Percentiles rank a stretch among this genome's conserved stretches.
Conservation (phyloP, 2,329 filamentous ascomycete species). For the Aspergillus sp. region DNA sequence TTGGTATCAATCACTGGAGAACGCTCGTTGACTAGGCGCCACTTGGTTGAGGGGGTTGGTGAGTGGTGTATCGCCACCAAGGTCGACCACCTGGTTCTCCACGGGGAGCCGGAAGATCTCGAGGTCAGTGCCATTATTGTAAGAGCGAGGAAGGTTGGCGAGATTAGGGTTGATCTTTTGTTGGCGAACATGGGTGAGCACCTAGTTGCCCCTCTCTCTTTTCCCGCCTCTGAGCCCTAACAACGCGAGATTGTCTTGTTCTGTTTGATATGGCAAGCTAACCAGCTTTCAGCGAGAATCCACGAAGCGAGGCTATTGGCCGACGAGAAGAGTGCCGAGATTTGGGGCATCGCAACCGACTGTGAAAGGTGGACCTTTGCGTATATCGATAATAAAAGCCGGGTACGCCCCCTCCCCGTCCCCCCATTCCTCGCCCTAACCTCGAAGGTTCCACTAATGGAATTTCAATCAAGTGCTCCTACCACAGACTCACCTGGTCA, state of each 20-base stretch:
- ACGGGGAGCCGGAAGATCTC: not conserved
- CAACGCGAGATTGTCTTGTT: not conserved
- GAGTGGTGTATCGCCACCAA: slow-evolving; percentile 17
- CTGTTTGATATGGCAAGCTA: not conserved
- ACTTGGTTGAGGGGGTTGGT: not conserved
- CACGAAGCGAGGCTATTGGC: not conserved
- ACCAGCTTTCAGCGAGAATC: not conserved
- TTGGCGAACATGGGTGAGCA: slow-evolving; percentile 2
- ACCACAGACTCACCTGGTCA: not conserved
- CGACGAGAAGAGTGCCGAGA: not conserved
- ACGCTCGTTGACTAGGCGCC: not conserved
- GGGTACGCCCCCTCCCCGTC: not conserved
- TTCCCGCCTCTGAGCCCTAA: not conserved
- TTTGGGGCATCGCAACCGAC: slow-evolving; percentile 8
- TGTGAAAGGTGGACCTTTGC: not conserved
- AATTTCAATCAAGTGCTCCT: not conserved
- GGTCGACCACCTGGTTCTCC: not conserved
- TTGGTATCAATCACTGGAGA: not conserved
- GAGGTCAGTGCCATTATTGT: not conserved
- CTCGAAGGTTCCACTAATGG: not conserved
- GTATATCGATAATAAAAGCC: slow-evolving; percentile 1
- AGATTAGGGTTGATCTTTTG: not conserved
- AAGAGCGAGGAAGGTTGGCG: not conserved
- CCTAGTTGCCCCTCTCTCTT: no score
- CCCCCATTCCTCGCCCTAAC: not conserved